Evolutionary conservation across 306 rosid genomes (phyloP).

Genomic region (Vachellia pachyceras): DNA sequence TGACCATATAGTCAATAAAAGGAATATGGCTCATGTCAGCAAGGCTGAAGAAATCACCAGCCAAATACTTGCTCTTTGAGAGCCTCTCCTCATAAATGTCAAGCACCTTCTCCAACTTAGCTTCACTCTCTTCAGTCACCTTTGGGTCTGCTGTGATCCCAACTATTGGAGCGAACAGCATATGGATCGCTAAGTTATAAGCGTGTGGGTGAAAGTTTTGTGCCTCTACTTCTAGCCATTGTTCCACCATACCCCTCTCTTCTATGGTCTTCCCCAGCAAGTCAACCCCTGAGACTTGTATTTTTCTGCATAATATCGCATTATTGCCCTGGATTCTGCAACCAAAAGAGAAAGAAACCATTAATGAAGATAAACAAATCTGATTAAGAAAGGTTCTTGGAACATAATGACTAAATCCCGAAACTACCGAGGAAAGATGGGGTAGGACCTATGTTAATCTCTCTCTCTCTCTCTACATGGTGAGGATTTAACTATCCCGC

Average conservation of each 20-base stretch:
- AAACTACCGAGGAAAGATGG: too few species aligned
- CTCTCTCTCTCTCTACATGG: too few species aligned
- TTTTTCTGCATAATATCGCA: slow-evolving; percentile 58
- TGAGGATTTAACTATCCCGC: too few species aligned
- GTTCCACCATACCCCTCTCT: slow-evolving; percentile 60
- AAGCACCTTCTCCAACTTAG: slow-evolving; percentile 52
- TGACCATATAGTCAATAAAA: slow-evolving; percentile 45
- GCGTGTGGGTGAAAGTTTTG: slow-evolving; percentile 37
- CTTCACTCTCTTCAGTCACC: slow-evolving; percentile 54
- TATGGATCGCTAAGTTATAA: slow-evolving; percentile 32
- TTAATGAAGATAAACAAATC: too few species aligned
- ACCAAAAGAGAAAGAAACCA: neutral
- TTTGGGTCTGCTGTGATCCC: slow-evolving; percentile 43
- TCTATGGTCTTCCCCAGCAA: slow-evolving; percentile 54
- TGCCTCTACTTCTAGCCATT: slow-evolving; percentile 67
- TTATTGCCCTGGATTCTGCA: slow-evolving; percentile 61
- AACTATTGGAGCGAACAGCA: slow-evolving; percentile 5
- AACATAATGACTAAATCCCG: too few species aligned
- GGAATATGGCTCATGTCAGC: slow-evolving; percentile 67
- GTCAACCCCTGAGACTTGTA: slow-evolving; percentile 52
- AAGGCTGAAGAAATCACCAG: slow-evolving; percentile 62
- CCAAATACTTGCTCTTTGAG: slow-evolving; percentile 58
- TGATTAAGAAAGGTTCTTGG: too few species aligned
- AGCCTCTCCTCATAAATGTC: slow-evolving; percentile 63
- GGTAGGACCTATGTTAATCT: too few species aligned